A percentile compares a stretch with the other conserved stretches of the same genome.
Evolutionary conservation across 768 basidiomycete genomes (phyloP).

Genomic region (Postia placenta): DNA sequence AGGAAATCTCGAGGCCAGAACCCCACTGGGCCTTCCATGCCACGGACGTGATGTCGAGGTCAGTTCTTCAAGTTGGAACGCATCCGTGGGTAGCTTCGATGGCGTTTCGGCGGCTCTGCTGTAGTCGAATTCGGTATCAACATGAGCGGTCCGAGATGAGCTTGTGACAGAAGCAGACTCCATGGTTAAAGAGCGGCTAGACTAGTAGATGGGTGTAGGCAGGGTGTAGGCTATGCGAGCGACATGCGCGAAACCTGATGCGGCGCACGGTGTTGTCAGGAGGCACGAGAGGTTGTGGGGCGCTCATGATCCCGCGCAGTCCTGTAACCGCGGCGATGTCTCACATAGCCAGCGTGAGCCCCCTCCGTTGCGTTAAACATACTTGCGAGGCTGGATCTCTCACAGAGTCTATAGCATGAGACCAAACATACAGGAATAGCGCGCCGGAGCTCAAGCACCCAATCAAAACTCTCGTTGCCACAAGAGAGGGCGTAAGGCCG

Average conservation of each 20-base stretch:
- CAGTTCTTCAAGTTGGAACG: slow-evolving; percentile 12
- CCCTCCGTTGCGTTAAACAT: too few species aligned
- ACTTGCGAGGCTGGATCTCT: too few species aligned
- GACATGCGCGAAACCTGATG: not conserved
- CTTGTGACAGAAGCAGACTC: not conserved
- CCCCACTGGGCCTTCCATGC: slow-evolving; percentile 1
- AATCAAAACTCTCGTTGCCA: too few species aligned
- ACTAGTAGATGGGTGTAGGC: not conserved
- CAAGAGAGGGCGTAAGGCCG: too few species aligned
- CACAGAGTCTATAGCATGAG: too few species aligned
- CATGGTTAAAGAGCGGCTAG: not conserved
- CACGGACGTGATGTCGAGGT: not conserved
- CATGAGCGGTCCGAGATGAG: slow-evolving; percentile 12
- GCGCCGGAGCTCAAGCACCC: too few species aligned
- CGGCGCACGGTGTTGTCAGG: too few species aligned
- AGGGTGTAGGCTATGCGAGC: not conserved
- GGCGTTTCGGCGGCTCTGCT: slow-evolving; percentile 1
- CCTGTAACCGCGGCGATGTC: too few species aligned
- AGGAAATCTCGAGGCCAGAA: slow-evolving; percentile 13
- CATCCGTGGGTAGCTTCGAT: slow-evolving; percentile 6
- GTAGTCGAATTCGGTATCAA: slow-evolving; percentile 3
- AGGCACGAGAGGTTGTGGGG: too few species aligned
- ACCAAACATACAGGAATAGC: too few species aligned
- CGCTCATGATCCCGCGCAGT: too few species aligned
- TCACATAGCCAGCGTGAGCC: too few species aligned